Percentiles rank a stretch among this genome's conserved stretches.
Conservation (phyloP, 495 filamentous ascomycete genomes). For the Lasiosphaeria ovina region DNA sequence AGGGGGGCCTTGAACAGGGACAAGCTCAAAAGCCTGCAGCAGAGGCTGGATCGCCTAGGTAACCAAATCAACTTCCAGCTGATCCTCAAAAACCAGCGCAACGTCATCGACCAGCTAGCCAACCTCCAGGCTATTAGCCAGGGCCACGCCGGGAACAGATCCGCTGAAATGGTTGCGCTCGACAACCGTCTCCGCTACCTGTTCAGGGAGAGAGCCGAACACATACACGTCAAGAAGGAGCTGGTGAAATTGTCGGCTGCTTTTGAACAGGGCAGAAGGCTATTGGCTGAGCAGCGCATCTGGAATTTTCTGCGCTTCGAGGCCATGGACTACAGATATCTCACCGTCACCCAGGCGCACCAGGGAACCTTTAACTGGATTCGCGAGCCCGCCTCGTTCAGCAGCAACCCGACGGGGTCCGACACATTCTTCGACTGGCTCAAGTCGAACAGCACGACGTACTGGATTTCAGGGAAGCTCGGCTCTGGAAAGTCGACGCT, state of each 20-base stretch:
- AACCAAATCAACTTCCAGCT: slow-evolving; percentile 3
- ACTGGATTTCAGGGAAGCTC: slow-evolving; percentile 7
- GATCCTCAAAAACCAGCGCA: too few relatives aligned
- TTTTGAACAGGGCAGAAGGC: too few relatives aligned
- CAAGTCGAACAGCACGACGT: background rate
- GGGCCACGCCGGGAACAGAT: too few relatives aligned
- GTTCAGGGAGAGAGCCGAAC: too few relatives aligned
- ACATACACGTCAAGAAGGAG: too few relatives aligned
- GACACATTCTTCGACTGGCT: slow-evolving; percentile 3
- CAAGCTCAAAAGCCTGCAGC: background rate
- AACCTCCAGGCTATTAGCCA: too few relatives aligned
- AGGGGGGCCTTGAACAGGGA: background rate
- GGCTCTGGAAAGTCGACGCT: slow-evolving; percentile 1
- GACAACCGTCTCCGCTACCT: too few relatives aligned
- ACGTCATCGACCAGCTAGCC: too few relatives aligned
- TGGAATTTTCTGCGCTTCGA: background rate
- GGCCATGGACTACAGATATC: slow-evolving; percentile 2
- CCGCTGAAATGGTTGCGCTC: too few relatives aligned
- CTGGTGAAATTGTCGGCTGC: too few relatives aligned
- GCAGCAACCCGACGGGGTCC: slow-evolving; percentile 3
- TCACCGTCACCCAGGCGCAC: slow-evolving; percentile 1
- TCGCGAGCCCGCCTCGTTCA: background rate
- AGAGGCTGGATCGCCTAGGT: slow-evolving; percentile 1
- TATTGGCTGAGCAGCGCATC: slow-evolving; percentile 1
- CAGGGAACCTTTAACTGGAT: slow-evolving; percentile 6